Base-by-base conservation (phyloP, 2,329 filamentous ascomycete species). In the Botryotinia convoluta region DNA sequence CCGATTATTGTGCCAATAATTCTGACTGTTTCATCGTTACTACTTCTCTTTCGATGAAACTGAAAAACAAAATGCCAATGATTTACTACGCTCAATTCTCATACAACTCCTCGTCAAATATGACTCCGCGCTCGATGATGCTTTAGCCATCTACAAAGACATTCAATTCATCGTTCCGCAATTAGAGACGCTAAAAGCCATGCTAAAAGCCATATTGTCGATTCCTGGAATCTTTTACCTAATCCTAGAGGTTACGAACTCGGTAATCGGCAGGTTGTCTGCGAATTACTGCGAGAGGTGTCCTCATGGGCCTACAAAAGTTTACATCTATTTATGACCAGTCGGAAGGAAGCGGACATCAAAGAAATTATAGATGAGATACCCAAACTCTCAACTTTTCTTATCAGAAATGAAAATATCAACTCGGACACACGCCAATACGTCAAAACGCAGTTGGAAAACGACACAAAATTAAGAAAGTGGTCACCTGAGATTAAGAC, bases 31-130 rank as follows among this genome's bases (percentile, higher is more conserved):
- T 69, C 4, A 57, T 69, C 14, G 48, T 14, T 69, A 60, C 42
- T 69, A 69, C 51, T 69, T 69, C 51, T 42, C 67, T 42, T 69
- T 69, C 51, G 60, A 29, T 16, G 37, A 60, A 20, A 42, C n/a
- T 3, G 26, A 69, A 16, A 69, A 69, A 54, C 51, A 69, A 44
- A 69, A 32, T 22, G 54, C 67, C n/a, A 26, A 12, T 32, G 60
- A 69, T 26, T 35, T 44, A 7, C 35, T 60, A 8, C n/a, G 67
- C 67, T 69, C 67, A 3, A 44, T 69, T 18, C n/a, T 69, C 5
- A 32, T 20, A 32, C 51, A 60, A 20, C 6, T 59, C 10, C 12
- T 69, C 22, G n/a, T 29, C 16, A n/a, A 22, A 18, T 35, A 16
- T 29, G 26, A 69, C 42, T 12, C 37, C 3, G 51, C 29, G 20